Evolutionary conservation across 2,329 filamentous ascomycete species (phyloP), one percentile per base, ranked within the genome.

Genomic region (Fusarium sublunatum): DNA sequence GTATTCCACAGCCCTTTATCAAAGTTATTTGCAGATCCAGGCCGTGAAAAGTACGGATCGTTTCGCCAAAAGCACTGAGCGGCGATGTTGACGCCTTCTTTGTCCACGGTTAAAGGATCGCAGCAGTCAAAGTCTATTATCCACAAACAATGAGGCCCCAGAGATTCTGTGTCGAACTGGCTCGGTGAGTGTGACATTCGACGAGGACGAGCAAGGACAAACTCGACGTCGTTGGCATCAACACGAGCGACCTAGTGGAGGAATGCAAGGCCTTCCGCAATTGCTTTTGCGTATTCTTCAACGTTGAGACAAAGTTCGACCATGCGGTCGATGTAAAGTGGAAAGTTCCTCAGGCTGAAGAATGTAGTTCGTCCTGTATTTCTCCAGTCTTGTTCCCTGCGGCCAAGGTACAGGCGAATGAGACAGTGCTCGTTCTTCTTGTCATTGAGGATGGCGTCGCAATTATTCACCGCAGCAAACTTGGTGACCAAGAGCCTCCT

Each of bases 201-300:
- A 10, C n/a, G 29, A 6, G 43, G 35, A n/a, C 45, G 48, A 32
- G 68, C 79, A 3, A 87, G 76, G 1, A 87, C 84, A 61, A 86
- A 86, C 44, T 87, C 82, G 3, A 87, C 76, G 41, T 85, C 83
- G 32, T 81, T 81, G 1, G 78, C 83, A 59, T 87, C 83, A 0
- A 84, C 67, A 10, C 72, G 58, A 0, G 75, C 78, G 2, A 64
- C 41, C 83, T 82, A 87, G 57, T 84, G 79, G 46, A 86, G 71
- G 3, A 81, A 73, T 0, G 84, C 83, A 0, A 87, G 75, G 0
- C 79, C 75, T 5, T 82, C 76, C 0, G 80, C 85, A 77, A 87
- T 84, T 0, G 73, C 70, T 2, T 50, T 49, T 0, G 81, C 79
- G 58, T 83, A 84, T 2, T 24, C 26, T 9, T 35, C 35, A 4